Conservation (phyloP, 257 asterid species). For the Plantago ovata region DNA sequence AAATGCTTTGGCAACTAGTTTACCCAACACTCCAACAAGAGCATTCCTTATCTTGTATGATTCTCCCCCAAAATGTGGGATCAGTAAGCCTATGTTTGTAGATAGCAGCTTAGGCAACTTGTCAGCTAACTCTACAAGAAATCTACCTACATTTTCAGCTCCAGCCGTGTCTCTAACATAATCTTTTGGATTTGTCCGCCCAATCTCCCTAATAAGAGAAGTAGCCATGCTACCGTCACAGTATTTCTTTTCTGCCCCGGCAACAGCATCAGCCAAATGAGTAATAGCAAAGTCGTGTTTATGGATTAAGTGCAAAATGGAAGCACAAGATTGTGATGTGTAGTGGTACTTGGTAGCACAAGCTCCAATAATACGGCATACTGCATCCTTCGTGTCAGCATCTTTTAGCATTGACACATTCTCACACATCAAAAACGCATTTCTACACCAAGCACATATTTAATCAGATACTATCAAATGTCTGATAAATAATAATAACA, state of each 20-base stretch:
- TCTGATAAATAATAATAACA: too few species aligned
- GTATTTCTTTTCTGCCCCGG: conserved; percentile 80
- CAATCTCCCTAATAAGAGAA: conserved; percentile 79
- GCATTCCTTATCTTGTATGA: conserved; percentile 96
- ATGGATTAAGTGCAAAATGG: conserved; percentile 82
- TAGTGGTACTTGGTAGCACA: conserved; percentile 90
- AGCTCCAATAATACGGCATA: conserved; percentile 83
- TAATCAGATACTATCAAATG: conserved; percentile 23
- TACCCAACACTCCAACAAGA: conserved; percentile 88
- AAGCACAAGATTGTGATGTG: conserved; percentile 76
- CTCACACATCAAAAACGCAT: conserved; percentile 73
- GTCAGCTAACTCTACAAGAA: conserved; percentile 86
- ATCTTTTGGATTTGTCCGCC: conserved; percentile 76
- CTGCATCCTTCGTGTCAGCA: conserved; percentile 66
- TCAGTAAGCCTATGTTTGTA: conserved; percentile 75
- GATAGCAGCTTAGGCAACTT: conserved; percentile 79
- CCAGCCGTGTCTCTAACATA: conserved; percentile 89
- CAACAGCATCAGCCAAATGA: conserved; percentile 80
- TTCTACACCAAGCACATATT: conserved; percentile 43
- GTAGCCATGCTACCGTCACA: conserved; percentile 80
- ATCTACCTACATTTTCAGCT: conserved; percentile 89
- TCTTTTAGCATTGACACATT: conserved; percentile 67
- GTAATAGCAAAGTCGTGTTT: conserved; percentile 75
- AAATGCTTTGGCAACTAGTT: conserved; percentile 82
- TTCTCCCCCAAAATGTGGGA: conserved; percentile 97